Base-by-base conservation (phyloP, 225 moss, liverwort and hornwort genomes). In the Marchantia polymorpha region DNA sequence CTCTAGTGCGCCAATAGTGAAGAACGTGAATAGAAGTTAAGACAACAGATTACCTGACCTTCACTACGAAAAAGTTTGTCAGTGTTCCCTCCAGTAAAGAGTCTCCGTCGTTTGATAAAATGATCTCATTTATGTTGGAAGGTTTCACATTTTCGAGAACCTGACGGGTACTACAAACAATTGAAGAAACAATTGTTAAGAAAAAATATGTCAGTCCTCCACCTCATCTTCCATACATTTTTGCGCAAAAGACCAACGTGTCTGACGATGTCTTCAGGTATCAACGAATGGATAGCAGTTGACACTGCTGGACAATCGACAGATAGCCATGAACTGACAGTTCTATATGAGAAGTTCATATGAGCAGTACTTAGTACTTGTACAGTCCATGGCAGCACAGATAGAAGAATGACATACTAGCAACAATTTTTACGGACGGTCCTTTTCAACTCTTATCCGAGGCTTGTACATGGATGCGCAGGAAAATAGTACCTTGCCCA, bases 11-110 rank as follows among this genome's bases (percentile, higher is more conserved):
- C 39, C 39, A 39, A 39, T 39, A 39, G 39, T 39, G 39, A 2
- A 39, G 39, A 39, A 39, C 5, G 39, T 39, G 39, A 39, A 39
- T 5, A 39, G 5, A 39, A 72, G 74, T 69, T 2, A 39, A 39
- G 39, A 39, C 39, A 39, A 39, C 39, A 39, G 52, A 76, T 9
- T 23, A 86, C 82, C 47, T 73, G 29, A 52, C 69, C 16, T 88
- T 83, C 72, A 94, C 89, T 17, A 97, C 92, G 64, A 91, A 97
- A 77, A 97, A 90, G 79, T 94, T 97, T 8, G 93, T 97, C 0
- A 93, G 82, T 23, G 84, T 85, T 22, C 93, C 97, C 82, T 94
- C 94, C 23, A 94, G 77, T 64, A 97, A 85, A 2, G 81, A 61
- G 58, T 91, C 81, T 25, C 94, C 93, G 68, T 94, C 88, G 67